phyloP scores from a whole-genome alignment of 495 filamentous ascomycete genomes.

The Trichoderma asperelloides region DNA sequence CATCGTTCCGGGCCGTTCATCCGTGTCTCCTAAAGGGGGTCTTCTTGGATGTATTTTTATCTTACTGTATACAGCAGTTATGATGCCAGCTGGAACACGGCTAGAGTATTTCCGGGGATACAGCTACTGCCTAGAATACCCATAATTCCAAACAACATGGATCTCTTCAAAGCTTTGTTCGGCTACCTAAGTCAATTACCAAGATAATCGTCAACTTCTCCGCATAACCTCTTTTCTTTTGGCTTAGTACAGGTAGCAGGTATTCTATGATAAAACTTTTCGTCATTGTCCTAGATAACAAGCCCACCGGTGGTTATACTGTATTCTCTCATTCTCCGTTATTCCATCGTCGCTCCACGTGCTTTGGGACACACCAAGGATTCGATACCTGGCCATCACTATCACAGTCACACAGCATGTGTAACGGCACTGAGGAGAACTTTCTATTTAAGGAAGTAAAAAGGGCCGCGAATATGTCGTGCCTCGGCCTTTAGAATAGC shows the following conservation, averaged over 20 bases:
- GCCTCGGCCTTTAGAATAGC: not conserved
- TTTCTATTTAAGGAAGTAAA: not conserved
- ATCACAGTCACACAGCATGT: constrained; percentile 1
- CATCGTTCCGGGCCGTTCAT: not conserved
- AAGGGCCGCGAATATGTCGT: not conserved
- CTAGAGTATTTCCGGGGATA: too few species aligned
- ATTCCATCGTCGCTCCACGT: not conserved
- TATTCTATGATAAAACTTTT: not conserved
- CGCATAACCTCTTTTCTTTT: not conserved
- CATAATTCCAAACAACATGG: too few species aligned
- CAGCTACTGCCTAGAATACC: too few species aligned
- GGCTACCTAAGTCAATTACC: not conserved
- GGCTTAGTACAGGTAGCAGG: not conserved
- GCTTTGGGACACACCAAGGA: not conserved
- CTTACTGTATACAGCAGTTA: not conserved
- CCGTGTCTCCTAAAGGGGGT: not conserved
- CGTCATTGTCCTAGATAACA: not conserved
- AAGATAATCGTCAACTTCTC: not conserved
- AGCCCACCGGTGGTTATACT: not conserved
- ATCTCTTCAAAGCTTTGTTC: too few species aligned
- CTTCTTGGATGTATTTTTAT: not conserved
- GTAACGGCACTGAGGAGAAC: not conserved
- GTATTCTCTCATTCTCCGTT: not conserved
- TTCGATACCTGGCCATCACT: not conserved
- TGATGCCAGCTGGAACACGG: not conserved